phyloP scores from a whole-genome alignment of 1,284 basidiomycete species.

The Fomitopsis pinicola region DNA sequence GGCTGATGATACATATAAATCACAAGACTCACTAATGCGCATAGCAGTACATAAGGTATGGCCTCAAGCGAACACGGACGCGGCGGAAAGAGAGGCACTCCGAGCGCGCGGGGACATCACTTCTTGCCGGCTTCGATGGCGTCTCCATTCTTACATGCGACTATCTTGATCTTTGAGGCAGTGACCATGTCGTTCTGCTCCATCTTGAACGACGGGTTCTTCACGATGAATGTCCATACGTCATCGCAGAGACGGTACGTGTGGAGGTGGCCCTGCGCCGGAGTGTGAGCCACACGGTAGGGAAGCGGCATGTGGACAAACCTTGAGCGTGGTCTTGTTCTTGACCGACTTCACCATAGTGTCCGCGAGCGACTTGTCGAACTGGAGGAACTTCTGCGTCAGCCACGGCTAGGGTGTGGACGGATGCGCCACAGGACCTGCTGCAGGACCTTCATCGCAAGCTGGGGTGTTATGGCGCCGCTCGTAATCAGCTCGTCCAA shows the following conservation, averaged over 20 bases:
- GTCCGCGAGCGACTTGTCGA: constrained; percentile 92
- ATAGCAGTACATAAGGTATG: constrained; percentile 2
- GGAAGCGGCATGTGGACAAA: constrained; percentile 28
- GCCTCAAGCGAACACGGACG: not conserved
- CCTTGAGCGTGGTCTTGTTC: constrained; percentile 88
- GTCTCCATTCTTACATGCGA: constrained; percentile 92
- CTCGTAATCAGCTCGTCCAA: constrained; percentile 98
- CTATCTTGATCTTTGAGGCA: constrained; percentile 86
- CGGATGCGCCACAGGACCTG: constrained; percentile 54
- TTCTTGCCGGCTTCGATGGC: constrained; percentile 76
- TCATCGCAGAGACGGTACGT: constrained; percentile 96
- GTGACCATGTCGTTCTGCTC: constrained; percentile 82
- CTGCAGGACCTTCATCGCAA: constrained; percentile 95
- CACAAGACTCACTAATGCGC: not conserved
- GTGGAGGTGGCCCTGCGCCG: constrained; percentile 74
- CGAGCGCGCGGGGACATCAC: constrained; percentile 19
- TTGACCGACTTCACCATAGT: constrained; percentile 89
- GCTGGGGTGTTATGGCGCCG: constrained; percentile 94
- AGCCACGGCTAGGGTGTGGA: constrained; percentile 1
- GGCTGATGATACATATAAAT: not conserved
- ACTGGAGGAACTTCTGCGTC: constrained; percentile 43
- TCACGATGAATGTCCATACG: constrained; percentile 96
- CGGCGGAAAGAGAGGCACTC: not conserved
- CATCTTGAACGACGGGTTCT: constrained; percentile 91
- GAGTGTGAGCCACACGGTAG: not conserved